Base-by-base conservation (phyloP, 2,329 filamentous ascomycete species). In the Ramularia collo-cygni region DNA sequence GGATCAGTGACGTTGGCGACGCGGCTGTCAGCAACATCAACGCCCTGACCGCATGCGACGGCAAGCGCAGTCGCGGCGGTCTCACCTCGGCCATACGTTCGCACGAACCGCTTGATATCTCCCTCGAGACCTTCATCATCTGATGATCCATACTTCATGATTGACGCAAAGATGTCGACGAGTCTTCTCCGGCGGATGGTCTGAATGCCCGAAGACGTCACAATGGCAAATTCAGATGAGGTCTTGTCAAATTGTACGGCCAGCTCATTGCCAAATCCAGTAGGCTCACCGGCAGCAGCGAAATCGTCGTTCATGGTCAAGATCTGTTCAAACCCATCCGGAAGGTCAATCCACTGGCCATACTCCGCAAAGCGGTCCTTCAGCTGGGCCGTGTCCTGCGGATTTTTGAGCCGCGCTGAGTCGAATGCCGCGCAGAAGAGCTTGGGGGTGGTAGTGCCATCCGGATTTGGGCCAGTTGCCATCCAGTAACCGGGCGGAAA, bases 401-500 rank as follows among this genome's bases (percentile, higher is more conserved):
- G 53, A 42, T 49, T 38, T 14, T 47, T 47, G 1, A 47, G 71
- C n/a, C 85, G 79, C 5, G 85, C 92, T 9, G 87, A 83, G 60
- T 98, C 90, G 0, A 90, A 87, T 0, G 85, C 81, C 1, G 89
- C 87, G 37, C 93, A 74, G 58, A 96, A 96, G 2, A 98, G 70
- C 19, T 75, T 74, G 13, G 78, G 40, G 70, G 38, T 72, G 69
- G 14, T 54, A 74, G 81, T 29, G 26, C 46, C 40, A 24, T 42
- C 9, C 16, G 47, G 47, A 37, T 55, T 43, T 27, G 72, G 71
- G 8, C 90, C 77, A 53, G 95, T 88, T 53, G 87, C 86, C 53
- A 96, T 76, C 63, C 94, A 96, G 53, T 90, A 92, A 2, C 92
- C 92, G 2, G 92, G 92, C 0, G 90, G 75, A 56, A 87, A 95